Evolutionary conservation across 306 rosid species (phyloP), one percentile per base, ranked within the genome.

Genomic region (Dalbergia cochinchinensis): DNA sequence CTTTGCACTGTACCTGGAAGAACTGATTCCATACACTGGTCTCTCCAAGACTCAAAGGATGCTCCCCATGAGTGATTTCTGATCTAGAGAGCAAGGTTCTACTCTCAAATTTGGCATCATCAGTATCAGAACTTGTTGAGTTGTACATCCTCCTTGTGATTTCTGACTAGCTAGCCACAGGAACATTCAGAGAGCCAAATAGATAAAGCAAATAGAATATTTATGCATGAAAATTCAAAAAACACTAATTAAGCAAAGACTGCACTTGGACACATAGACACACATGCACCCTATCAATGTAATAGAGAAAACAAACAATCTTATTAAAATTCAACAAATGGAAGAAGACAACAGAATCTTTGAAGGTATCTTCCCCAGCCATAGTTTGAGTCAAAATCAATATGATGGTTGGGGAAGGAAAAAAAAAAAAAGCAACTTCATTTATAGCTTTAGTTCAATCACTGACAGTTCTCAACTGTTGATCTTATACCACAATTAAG

Each of bases 81-180:
- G 97, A 91, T 84, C 99, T 90, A 76, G 98, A 96, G 78, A 96
- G 96, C 82, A 86, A 82, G 18, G 96, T 84, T 65, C 90, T 85
- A 62, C 83, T 81, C 78, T 82, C 90, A 82, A 51, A 61, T 69
- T 85, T 82, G 57, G 87, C 50, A 71, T 89, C 99, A 50, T 87
- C 94, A 59, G 87, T 69, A 73, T 91, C 94, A 78, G 67, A 78
- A 85, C 59, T 84, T 71, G 87, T 33, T 3, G 90, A 74, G 71
- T 85, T 88, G 83, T 80, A 94, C 91, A 87, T 74, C 89, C 54
- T 96, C 96, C 97, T 88, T 55, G 99, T 83, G 82, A 96, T 86
- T 84, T 96, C 98, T 88, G 99, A 93, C 99, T 96, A 93, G 90
- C 97, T 91, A 96, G 97, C 96, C 97, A 93, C 88, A 86, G 66